Evolutionary conservation across 352 stramenopile genomes (phyloP).

Genomic region (Saprolegnia parasitica): DNA sequence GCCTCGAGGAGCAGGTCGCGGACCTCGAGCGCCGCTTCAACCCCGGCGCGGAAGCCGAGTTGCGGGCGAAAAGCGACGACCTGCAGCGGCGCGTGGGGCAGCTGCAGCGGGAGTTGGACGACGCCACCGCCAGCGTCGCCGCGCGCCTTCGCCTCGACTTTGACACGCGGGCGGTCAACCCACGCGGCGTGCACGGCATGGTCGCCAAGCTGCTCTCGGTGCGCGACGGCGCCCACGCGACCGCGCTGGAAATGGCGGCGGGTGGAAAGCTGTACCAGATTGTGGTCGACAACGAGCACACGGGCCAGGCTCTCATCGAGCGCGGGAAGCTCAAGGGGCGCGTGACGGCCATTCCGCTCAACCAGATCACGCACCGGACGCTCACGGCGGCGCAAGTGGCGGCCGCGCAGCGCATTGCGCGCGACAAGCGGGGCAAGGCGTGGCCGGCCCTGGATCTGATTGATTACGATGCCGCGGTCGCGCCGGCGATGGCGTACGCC

Average conservation of each 20-base stretch:
- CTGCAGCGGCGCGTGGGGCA: slow-evolving; percentile 59
- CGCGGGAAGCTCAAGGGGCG: slow-evolving; percentile 94
- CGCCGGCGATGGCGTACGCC: slow-evolving; percentile 95
- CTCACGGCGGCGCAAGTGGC: slow-evolving; percentile 72
- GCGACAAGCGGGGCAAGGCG: slow-evolving; percentile 85
- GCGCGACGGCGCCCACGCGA: slow-evolving; percentile 89
- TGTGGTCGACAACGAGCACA: slow-evolving; percentile 98
- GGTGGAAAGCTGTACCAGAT: slow-evolving; percentile 98
- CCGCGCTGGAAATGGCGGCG: slow-evolving; percentile 96
- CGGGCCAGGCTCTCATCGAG: slow-evolving; percentile 96
- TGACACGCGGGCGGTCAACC: slow-evolving; percentile 92
- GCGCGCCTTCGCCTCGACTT: slow-evolving; percentile 97
- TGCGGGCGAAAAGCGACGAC: slow-evolving; percentile 54
- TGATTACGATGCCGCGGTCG: slow-evolving; percentile 93
- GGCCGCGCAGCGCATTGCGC: slow-evolving; percentile 79
- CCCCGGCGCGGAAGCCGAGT: slow-evolving; percentile 57
- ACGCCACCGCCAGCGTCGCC: slow-evolving; percentile 89
- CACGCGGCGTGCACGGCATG: slow-evolving; percentile 95
- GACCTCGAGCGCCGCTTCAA: slow-evolving; percentile 70
- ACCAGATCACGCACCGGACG: slow-evolving; percentile 90
- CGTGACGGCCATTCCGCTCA: slow-evolving; percentile 98
- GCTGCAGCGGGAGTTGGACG: slow-evolving; percentile 88
- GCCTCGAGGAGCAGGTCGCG: slow-evolving; percentile 49
- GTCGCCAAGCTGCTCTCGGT: slow-evolving; percentile 95
- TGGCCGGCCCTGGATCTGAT: slow-evolving; percentile 95